Conservation (phyloP, 306 rosid species). For the Coriaria nepalensis region DNA sequence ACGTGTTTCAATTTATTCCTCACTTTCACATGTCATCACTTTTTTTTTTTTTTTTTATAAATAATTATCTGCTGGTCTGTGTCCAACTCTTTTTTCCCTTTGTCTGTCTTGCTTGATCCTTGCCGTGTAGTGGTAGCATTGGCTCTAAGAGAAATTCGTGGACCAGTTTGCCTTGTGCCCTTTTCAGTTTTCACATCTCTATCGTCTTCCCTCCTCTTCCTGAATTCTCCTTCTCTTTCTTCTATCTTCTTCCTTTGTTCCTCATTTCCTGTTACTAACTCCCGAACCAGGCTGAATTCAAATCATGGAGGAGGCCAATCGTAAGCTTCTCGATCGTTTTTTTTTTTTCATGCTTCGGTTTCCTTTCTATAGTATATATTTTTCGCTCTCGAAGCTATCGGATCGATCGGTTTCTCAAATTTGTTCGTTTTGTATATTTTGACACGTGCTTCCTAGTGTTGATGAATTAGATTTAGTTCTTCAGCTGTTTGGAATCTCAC, state of each 20-base stretch:
- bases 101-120: not conserved
- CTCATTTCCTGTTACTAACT: conserved; percentile 3
- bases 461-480: not conserved
- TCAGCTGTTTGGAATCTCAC: no score
- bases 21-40: no score
- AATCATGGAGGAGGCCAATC: conserved; percentile 42
- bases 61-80: not conserved
- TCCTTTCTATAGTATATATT: not conserved
- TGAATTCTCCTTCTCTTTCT: not conserved
- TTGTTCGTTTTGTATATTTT: not conserved
- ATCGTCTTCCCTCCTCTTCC: no score
- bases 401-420: not conserved
- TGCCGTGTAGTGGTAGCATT: not conserved
- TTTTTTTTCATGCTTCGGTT: not conserved
- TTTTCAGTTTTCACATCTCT: not conserved
- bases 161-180: conserved; percentile 11
- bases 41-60: not conserved
- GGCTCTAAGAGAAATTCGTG: conserved; percentile 1
- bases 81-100: no score
- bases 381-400: no score
- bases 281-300: conserved; percentile 5
- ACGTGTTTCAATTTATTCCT: no score
- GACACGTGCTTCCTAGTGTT: not conserved
- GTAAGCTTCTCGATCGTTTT: conserved; percentile 13
- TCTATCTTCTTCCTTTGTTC: conserved; percentile 8